Percentiles rank a stretch among this genome's conserved stretches.
Evolutionary conservation across 768 basidiomycete species (phyloP).

Genomic region (Phylloporus scabripes): DNA sequence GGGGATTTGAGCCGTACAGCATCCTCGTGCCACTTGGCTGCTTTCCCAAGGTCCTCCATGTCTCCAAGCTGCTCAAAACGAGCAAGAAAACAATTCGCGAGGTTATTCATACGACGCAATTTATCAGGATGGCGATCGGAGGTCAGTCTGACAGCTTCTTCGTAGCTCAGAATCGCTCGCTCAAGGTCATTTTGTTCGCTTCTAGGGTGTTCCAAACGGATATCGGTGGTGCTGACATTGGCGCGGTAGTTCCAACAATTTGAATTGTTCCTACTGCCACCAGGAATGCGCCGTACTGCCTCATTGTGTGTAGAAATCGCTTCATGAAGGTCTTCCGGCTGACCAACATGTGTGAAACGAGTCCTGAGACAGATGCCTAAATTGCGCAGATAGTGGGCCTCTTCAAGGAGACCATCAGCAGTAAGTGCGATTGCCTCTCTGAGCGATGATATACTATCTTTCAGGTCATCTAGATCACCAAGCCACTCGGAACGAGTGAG

Average conservation of each 20-base stretch:
- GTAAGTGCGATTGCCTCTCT: background rate
- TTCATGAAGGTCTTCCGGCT: background rate
- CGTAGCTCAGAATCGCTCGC: background rate
- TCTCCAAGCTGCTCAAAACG: background rate
- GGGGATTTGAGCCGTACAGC: background rate
- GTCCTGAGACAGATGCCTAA: background rate
- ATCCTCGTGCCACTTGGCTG: background rate
- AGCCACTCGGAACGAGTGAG: background rate
- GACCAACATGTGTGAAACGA: background rate
- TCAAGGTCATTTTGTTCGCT: background rate
- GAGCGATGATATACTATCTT: background rate
- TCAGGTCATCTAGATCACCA: background rate
- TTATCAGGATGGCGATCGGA: background rate
- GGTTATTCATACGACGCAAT: background rate
- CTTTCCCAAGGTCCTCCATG: background rate
- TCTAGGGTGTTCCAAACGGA: background rate
- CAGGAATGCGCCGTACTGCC: background rate
- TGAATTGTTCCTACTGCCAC: background rate
- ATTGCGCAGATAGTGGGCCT: background rate
- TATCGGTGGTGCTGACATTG: background rate
- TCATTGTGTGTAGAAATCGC: background rate
- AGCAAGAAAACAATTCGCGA: background rate
- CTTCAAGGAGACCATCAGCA: background rate
- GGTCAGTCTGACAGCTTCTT: background rate
- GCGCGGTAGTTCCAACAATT: background rate